A percentile compares a stretch with the other conserved stretches of the same genome.
Conservation (phyloP, 177 flowering plant genomes). For the Telopea speciosissima region DNA sequence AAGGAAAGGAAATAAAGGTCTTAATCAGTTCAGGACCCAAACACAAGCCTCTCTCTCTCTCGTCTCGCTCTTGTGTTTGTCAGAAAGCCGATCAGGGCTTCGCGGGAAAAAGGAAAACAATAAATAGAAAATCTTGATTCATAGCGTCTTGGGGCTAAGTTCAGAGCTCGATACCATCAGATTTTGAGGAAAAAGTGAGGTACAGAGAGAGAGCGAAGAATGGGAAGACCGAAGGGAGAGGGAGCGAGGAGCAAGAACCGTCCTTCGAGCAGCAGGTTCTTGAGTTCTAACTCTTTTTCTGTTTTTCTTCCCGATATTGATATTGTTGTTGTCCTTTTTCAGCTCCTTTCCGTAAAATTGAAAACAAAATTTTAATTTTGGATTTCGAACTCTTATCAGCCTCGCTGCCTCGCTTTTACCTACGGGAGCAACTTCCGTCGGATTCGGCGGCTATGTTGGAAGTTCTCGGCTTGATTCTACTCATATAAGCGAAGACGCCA, state of each 20-base stretch:
- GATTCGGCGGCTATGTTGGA: constrained; percentile 91
- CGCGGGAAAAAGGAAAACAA: not conserved
- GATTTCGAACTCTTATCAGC: constrained; percentile 22
- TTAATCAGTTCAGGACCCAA: not conserved
- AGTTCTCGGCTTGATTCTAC: constrained; percentile 64
- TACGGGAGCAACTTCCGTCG: constrained; percentile 46
- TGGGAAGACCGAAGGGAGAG: constrained; percentile 85
- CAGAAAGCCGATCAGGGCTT: not conserved
- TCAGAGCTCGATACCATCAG: not conserved
- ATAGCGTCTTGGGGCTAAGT: not conserved
- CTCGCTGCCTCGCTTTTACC: constrained; percentile 81
- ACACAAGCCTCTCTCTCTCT: not conserved
- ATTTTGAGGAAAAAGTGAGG: not conserved
- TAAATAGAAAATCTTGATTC: too few relatives aligned
- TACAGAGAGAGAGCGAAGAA: constrained; percentile 13
- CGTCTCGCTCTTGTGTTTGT: too few relatives aligned
- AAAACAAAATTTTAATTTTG: not conserved
- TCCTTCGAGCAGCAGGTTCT: constrained; percentile 93
- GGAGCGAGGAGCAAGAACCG: constrained; percentile 63
- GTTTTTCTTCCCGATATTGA: not conserved
- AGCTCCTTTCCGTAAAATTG: too few relatives aligned
- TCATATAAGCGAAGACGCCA: constrained; percentile 31
- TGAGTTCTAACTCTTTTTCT: not conserved
- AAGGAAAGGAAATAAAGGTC: not conserved
- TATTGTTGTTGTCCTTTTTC: too few relatives aligned